Percentiles rank a stretch among this genome's conserved stretches.
Conservation (phyloP, 495 filamentous ascomycete genomes). For the Penicillium pulvis region DNA sequence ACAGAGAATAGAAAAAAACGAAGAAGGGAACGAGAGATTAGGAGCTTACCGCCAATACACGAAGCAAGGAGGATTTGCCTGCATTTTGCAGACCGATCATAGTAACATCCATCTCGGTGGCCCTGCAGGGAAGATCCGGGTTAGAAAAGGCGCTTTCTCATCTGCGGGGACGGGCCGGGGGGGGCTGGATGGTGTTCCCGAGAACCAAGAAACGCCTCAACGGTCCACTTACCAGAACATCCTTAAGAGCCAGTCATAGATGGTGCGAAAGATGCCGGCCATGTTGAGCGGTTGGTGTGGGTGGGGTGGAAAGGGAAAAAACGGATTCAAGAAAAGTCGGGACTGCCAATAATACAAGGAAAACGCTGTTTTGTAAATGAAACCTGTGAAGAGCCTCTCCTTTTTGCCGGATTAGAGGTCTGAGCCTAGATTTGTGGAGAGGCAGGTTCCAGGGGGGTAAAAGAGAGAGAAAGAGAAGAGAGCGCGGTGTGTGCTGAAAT, state of each 20-base stretch:
- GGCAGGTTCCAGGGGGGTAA: not conserved
- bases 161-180: slow-evolving; percentile 44
- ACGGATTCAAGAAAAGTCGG: not conserved
- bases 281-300: slow-evolving; percentile 47
- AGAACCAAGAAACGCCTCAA: slow-evolving; percentile 19
- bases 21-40: not conserved
- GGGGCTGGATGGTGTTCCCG: slow-evolving; percentile 17
- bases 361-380: not conserved
- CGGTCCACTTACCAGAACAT: slow-evolving; percentile 88
- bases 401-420: not conserved
- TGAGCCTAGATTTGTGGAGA: not conserved
- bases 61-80: slow-evolving; percentile 92
- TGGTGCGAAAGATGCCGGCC: slow-evolving; percentile 85
- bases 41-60: slow-evolving; percentile 85
- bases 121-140: slow-evolving; percentile 57
- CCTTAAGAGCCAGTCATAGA: slow-evolving; percentile 98
- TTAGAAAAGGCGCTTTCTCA: slow-evolving; percentile 22
- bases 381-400: not conserved
- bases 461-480: slow-evolving; percentile 7
- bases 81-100: slow-evolving; percentile 99
- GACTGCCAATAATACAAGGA: not conserved
- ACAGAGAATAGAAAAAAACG: slow-evolving; percentile 1
- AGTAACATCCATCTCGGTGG: slow-evolving; percentile 98
- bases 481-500: not conserved
- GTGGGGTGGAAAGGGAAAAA: not conserved